Evolutionary conservation across 2,329 filamentous ascomycete species (phyloP).

Genomic region (Alternaria sp.): DNA sequence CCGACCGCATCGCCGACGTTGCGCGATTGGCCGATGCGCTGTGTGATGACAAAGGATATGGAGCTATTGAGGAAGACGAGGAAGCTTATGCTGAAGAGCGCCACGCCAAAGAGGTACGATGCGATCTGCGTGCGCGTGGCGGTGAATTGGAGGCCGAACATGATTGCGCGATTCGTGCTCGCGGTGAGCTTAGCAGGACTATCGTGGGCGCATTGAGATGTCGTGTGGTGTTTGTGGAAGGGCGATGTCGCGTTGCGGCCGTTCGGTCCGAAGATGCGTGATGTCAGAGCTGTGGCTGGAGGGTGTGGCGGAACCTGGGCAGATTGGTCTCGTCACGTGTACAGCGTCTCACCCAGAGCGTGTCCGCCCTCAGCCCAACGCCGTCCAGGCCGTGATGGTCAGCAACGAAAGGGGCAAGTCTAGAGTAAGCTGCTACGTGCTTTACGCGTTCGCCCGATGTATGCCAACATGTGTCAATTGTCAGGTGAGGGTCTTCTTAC

Average conservation of each 20-base stretch:
- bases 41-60: slow-evolving; percentile 83
- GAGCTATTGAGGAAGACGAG: slow-evolving; percentile 88
- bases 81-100: slow-evolving; percentile 86
- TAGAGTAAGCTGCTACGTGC: background rate
- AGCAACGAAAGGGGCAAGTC: background rate
- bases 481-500: background rate
- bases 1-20: slow-evolving; percentile 81
- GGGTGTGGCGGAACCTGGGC: slow-evolving; percentile 8
- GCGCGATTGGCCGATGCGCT: slow-evolving; percentile 75
- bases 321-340: slow-evolving; percentile 4
- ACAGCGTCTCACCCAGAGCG: background rate
- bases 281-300: slow-evolving; percentile 11
- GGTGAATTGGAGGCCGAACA: slow-evolving; percentile 57
- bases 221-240: background rate
- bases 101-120: slow-evolving; percentile 81
- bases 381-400: background rate
- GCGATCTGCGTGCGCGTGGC: slow-evolving; percentile 63
- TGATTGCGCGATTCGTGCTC: slow-evolving; percentile 29
- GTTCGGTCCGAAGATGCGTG: slow-evolving; percentile 9
- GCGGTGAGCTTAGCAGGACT: slow-evolving; percentile 23
- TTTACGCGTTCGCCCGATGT: background rate
- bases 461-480: background rate
- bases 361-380: background rate
- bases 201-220: slow-evolving; percentile 20
- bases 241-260: slow-evolving; percentile 10